Evolutionary conservation across 768 basidiomycete genomes (phyloP), one percentile per base, ranked within the genome.

Genomic region (Lentinus tigrinus): DNA sequence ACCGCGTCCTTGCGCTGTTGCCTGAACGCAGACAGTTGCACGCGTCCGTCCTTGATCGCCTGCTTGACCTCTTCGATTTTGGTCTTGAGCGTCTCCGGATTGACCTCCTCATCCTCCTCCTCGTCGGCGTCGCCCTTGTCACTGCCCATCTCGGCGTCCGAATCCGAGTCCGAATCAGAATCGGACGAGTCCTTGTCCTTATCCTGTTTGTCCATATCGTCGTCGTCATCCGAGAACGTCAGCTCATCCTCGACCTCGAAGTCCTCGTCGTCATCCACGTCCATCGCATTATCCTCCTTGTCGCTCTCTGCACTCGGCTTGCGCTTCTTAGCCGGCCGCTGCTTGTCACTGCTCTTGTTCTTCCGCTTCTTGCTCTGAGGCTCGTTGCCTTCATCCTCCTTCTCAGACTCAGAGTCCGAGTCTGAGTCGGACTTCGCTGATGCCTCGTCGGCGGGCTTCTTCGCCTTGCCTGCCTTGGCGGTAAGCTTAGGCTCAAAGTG

Each of bases 291-390:
- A n/a, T 46, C 36, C 10, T 71, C 70, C 19, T 65, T 65, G n/a
- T 63, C 66, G 27, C 50, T 42, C 3, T 53, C 58, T 19, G 61
- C 61, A 37, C 58, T 60, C 21, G 48, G 61, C 54, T 76, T 77
- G 42, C 71, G 70, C 38, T 77, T 75, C 69, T 86, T 86, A 1
- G 77, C 64, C 0, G 79, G 74, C 4, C 74, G 75, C 39, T 68
- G 65, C 64, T 76, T 77, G 26, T 75, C 77, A 23, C 68, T 67
- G 9, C 75, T 61, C 4, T 58, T 61, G 60, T 77, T 79, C 71
- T 84, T 85, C 49, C 85, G 73, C 66, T 86, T 86, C 64, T 75
- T 81, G 39, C 72, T 67, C 49, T 40, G 59, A n/a, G 62, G 36
- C 56, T 61, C 53, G 10, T 46, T 17, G 13, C 51, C 46, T 56